Percentiles rank a stretch among this genome's conserved stretches.
Conservation (phyloP, 2,329 filamentous ascomycete species). For the Epichloe brachyelytri region DNA sequence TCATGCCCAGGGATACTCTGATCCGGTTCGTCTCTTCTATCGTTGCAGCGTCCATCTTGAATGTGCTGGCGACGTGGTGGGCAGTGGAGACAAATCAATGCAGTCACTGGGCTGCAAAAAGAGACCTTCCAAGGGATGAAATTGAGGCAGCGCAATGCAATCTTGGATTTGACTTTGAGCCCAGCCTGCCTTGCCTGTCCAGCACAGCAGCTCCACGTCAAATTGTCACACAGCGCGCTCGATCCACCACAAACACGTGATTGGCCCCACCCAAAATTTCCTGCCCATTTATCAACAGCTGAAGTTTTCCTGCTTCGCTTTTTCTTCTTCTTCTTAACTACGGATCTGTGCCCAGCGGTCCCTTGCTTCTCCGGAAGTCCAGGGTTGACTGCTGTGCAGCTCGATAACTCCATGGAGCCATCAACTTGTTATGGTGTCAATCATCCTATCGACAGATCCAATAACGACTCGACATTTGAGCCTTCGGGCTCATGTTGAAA, state of each 20-base stretch:
- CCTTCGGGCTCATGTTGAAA: slow-evolving; percentile 29
- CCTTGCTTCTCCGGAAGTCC: slow-evolving; percentile 38
- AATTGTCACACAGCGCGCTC: background rate
- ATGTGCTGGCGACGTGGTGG: background rate
- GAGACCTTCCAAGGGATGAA: background rate
- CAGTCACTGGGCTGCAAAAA: background rate
- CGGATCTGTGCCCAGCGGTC: slow-evolving; percentile 82
- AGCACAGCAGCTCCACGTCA: background rate
- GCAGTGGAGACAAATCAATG: background rate
- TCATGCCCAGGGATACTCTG: slow-evolving; percentile 76
- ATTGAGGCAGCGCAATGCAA: background rate
- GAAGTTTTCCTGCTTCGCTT: slow-evolving; percentile 15
- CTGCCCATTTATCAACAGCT: slow-evolving; percentile 8
- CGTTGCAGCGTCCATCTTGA: slow-evolving; percentile 50
- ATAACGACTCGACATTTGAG: slow-evolving; percentile 55
- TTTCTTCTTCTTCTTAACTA: slow-evolving; percentile 29
- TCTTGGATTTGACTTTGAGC: background rate
- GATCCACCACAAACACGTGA: slow-evolving; percentile 3
- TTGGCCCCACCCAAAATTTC: slow-evolving; percentile 4
- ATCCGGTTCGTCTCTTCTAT: slow-evolving; percentile 94
- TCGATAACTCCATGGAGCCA: slow-evolving; percentile 79
- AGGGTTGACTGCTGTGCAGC: slow-evolving; percentile 72
- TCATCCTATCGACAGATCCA: slow-evolving; percentile 91
- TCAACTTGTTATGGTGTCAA: slow-evolving; percentile 62
- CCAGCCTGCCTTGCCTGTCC: background rate